Evolutionary conservation across 164 flowering plant species (phyloP), one percentile per base, ranked within the genome.

Genomic region (Brasenia schreberi): DNA sequence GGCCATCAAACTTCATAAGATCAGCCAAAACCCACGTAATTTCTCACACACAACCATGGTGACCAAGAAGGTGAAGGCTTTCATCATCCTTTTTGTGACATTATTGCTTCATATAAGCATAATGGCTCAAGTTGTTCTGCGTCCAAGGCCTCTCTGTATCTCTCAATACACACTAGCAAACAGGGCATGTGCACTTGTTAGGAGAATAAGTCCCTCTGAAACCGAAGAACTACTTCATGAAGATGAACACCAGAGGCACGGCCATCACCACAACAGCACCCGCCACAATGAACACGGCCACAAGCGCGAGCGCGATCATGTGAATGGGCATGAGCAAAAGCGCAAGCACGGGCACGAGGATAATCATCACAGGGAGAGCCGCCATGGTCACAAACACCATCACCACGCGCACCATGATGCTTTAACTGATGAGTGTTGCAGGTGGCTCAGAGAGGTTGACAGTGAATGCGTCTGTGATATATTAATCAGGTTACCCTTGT

Each of bases 391-490:
- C 19, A 18, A 49, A 9, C 59, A 18, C 17, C 12, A 65, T 12
- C 60, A 53, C n/a, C 5, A 33, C 61, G 33, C 19, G 5, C 58
- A 65, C 18, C 17, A 9, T 23, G 43, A 58, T 17, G 17, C 39
- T 6, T 17, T 4, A 19, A 42, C 5, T 6, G 42, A 52, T 7
- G 14, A 58, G 7, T 66, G 68, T 53, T 66, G 68, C 62, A 52
- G 68, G 62, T 66, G 68, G 68, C 39, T 66, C 19, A 19, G 19
- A n/a, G 12, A 49, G n/a, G 18, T 66, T 18, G 68, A 66, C 43
- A 56, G n/a, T n/a, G 42, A 10, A 16, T 66, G 68, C 16, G 61
- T 53, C n/a, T 66, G 68, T 1, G 18, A 18, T 5, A 18, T 66
- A 14, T 33, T 66, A 17, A 5, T 17, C 27, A 60, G 61, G 7